Evolutionary conservation across 2,329 filamentous ascomycete species (phyloP), one percentile per base, ranked within the genome.

Genomic region (Pyricularia pennisetigena): DNA sequence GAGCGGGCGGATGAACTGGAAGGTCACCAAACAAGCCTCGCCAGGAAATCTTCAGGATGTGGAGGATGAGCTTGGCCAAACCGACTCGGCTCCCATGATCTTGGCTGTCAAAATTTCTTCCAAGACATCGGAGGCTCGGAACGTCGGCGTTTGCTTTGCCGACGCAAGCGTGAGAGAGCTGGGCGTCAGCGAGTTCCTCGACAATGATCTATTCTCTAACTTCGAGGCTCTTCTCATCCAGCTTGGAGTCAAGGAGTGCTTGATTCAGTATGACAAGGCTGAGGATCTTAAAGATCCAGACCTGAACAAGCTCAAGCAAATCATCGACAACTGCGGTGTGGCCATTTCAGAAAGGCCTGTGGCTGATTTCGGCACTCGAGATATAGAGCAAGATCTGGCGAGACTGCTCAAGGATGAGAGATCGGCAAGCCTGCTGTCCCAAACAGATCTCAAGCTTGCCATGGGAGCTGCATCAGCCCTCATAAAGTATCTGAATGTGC

Each of bases 181-280:
- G 2, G 95, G 95, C 9, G 93, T 99, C 68, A 97, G 92, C 82
- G 96, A 99, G 76, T 99, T 99, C 72, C 86, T 97, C n/a, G 95
- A 99, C 82, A 99, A 98, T 75, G 95, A 99, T 76, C 84, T 97
- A 10, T 99, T 96, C 81, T 98, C 94, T 67, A 99, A 99, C 77
- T 96, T 99, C 72, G 95, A 99, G 80, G 93, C 94, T 3, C 84
- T 99, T 23, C 86, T 99, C 67, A 99, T 99, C 72, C 96, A 99
- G 76, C 87, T 99, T 3, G 95, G 95, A 6, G 93, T 97, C 24
- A 95, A 93, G 76, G 95, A 99, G 78, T 97, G 94, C 74, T 81
- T 99, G 32, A 80, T 99, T n/a, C 90, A 93, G 73, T 80, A 87
- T 24, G 94, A 98, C 75, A 86, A 87, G 69, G 81, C 85, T 5